phyloP scores from a whole-genome alignment of 2,329 filamentous ascomycete species.

The Ilyonectria destructans region DNA sequence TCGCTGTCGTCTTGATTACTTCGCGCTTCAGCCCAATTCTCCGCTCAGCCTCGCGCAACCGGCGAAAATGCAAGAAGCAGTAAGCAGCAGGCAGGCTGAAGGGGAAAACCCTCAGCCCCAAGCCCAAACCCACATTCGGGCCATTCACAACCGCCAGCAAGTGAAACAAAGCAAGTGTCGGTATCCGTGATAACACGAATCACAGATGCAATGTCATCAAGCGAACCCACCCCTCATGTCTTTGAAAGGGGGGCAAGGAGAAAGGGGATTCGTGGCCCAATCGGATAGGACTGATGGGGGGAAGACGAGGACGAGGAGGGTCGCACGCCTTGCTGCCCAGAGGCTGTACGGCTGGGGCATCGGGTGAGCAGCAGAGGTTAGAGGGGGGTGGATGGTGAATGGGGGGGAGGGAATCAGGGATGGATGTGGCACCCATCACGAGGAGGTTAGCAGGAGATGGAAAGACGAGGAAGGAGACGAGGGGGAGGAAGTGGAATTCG shows the following conservation, averaged over 20 bases:
- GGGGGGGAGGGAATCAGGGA: background rate
- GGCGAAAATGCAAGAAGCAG: background rate
- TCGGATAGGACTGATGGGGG: background rate
- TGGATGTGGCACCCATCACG: background rate
- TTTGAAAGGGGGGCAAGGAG: background rate
- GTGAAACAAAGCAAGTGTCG: constrained; percentile 22
- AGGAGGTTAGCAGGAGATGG: background rate
- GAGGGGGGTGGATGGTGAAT: background rate
- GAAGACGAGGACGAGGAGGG: background rate
- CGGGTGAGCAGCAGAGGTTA: background rate
- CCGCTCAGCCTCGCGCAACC: background rate
- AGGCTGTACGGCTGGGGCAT: background rate
- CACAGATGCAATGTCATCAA: constrained; percentile 9
- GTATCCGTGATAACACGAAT: background rate
- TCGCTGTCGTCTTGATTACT: background rate
- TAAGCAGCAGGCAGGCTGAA: constrained; percentile 13
- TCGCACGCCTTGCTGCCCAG: constrained; percentile 5
- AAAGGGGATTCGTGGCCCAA: constrained; percentile 7
- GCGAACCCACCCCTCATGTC: background rate
- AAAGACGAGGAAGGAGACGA: background rate
- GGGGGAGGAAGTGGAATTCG: background rate
- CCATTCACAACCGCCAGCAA: constrained; percentile 10
- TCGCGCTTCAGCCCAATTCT: constrained; percentile 6
- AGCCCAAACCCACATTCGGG: background rate
- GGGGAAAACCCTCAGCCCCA: background rate